Evolutionary conservation across 2,329 filamentous ascomycete genomes (phyloP).

Genomic region (Fusarium transvaalense): DNA sequence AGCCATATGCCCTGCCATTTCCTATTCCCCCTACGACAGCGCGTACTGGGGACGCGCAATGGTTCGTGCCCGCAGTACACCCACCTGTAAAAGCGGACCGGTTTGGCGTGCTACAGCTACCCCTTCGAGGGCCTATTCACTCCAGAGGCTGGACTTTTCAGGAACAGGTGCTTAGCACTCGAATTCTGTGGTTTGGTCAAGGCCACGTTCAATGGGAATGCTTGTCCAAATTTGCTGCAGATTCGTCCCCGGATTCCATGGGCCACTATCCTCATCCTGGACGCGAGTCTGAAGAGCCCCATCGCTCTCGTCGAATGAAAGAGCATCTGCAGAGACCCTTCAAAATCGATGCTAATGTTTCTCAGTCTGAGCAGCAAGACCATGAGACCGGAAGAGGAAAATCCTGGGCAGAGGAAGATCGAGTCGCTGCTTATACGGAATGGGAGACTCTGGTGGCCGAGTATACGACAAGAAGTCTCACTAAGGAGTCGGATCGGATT

Average conservation of each 20-base stretch:
- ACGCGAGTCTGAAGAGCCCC: neutral
- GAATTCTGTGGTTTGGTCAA: neutral
- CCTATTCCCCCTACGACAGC: neutral
- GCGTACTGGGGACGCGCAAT: accelerated
- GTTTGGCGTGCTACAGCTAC: neutral
- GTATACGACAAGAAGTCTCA: neutral
- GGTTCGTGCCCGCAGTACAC: neutral
- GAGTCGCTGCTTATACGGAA: neutral
- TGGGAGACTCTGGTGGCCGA: neutral
- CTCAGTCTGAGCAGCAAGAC: neutral
- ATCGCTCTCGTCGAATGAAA: neutral
- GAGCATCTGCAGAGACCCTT: neutral
- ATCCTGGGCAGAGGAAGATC: neutral
- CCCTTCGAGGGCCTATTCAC: neutral
- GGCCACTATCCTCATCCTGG: neutral
- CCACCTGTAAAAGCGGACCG: neutral
- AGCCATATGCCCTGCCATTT: neutral
- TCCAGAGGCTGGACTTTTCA: neutral
- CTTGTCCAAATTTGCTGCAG: neutral
- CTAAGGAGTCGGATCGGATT: neutral
- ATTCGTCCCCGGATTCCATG: neutral
- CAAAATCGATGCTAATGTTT: neutral
- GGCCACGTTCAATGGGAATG: neutral
- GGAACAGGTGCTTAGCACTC: neutral
- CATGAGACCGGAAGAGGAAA: too few species aligned